Evolutionary conservation across 2,329 filamentous ascomycete genomes (phyloP), one percentile per base, ranked within the genome.

Genomic region (Ceratocystis huliohia): DNA sequence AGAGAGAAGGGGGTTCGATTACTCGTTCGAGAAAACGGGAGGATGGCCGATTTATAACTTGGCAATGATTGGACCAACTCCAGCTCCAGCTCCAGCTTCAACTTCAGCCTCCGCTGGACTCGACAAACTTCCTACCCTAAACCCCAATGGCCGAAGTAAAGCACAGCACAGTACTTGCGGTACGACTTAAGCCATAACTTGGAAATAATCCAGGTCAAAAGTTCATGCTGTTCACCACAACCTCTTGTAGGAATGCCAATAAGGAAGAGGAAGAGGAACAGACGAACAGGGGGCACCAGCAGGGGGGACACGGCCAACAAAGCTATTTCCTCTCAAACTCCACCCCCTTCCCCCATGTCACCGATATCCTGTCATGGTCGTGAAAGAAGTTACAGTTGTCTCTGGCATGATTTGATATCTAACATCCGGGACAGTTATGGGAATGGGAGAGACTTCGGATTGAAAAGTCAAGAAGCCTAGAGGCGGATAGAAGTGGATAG

Each of bases 191-290:
- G 53, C 5, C 13, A 28, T 33, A 59, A 28, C 53, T 59, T 17
- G 13, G 2, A 59, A 33, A 59, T 59, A 37, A 59, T 41, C 1
- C 17, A 59, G 17, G 28, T 15, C 28, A 33, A 30, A 59, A 37
- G 28, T 33, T 20, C 15, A 59, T 59, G 53, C 53, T n/a, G 28
- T 33, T 59, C 22, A 53, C 48, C 20, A 25, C 28, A n/a, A n/a
- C 53, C 7, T 33, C 28, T 59, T 33, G 25, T 30, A 59, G 53
- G 53, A 33, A 33, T 17, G 33, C 25, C 22, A 59, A 59, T 59
- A 33, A 59, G 53, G 25, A 59, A 59, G 28, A 59, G 28, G 28
- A 59, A 59, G 13, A 59, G 53, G 53, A 59, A 33, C 28, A 59
- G 53, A 41, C 37, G 53, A 33, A 59, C 53, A 22, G 33, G 53